Conservation (phyloP, 768 basidiomycete genomes). For the Melanogaster broomeanus region DNA sequence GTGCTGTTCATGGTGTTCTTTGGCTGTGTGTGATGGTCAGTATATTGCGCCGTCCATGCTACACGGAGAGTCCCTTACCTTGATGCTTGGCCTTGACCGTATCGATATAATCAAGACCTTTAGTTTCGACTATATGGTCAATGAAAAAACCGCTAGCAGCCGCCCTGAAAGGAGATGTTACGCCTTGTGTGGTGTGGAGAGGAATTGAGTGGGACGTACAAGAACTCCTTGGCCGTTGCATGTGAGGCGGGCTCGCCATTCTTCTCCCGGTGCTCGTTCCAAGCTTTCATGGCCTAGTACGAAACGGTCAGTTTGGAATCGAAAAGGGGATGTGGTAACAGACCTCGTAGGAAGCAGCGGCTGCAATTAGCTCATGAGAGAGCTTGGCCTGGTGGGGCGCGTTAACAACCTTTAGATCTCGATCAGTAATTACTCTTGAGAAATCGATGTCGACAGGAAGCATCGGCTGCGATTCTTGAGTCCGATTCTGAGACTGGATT, state of each 20-base stretch:
- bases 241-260: constrained; percentile 55
- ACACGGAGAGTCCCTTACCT: constrained; percentile 20
- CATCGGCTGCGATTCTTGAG: no score
- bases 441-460: no score
- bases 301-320: neutral
- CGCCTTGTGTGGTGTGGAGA: neutral
- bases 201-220: constrained; percentile 38
- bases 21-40: constrained; percentile 14
- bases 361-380: constrained; percentile 69
- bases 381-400: constrained; percentile 57
- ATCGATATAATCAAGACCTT: constrained; percentile 53
- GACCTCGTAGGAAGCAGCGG: constrained; percentile 67
- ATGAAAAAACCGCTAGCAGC: constrained; percentile 57
- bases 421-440: no score
- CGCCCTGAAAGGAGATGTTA: constrained; percentile 46
- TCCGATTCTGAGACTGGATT: no score
- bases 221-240: constrained; percentile 52
- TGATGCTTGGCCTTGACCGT: constrained; percentile 41
- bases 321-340: neutral
- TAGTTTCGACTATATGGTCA: constrained; percentile 58
- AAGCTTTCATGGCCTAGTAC: constrained; percentile 66
- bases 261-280: constrained; percentile 49
- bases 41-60: no score
- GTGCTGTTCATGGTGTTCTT: neutral
- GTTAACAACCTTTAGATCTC: constrained; percentile 41